Conservation (phyloP, 192 early-diverging fungal species). For the Phlyctochytrium planicorne region DNA sequence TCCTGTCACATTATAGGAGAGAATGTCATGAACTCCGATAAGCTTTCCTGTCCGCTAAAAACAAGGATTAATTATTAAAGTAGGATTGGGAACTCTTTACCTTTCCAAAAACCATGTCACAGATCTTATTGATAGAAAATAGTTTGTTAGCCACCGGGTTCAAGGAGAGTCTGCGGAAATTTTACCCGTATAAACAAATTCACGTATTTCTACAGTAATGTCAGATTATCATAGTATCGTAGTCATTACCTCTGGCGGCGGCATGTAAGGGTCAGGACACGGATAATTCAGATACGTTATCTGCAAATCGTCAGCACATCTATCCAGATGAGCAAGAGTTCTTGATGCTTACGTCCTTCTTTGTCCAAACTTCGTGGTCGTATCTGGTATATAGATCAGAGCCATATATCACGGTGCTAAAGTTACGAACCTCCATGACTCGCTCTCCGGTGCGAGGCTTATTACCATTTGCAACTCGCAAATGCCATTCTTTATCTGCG, state of each 20-base stretch:
- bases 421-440: too few species aligned
- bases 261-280: not conserved
- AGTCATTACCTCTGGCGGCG: not conserved
- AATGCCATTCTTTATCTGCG: not conserved
- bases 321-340: too few species aligned
- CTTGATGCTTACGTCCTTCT: too few species aligned
- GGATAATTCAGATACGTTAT: not conserved
- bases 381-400: too few species aligned
- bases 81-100: not conserved
- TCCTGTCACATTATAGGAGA: not conserved
- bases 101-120: conserved; percentile 2
- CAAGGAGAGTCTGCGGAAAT: not conserved
- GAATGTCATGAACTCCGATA: conserved; percentile 7
- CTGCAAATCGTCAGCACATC: too few species aligned
- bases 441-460: not conserved
- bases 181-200: not conserved
- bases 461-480: not conserved
- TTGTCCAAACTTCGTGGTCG: too few species aligned
- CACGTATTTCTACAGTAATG: not conserved
- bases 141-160: not conserved
- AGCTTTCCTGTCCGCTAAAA: not conserved
- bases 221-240: not conserved
- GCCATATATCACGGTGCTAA: too few species aligned
- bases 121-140: not conserved
- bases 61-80: not conserved